phyloP scores from a whole-genome alignment of 148 eudicot genomes.

The Cornus suecica region DNA sequence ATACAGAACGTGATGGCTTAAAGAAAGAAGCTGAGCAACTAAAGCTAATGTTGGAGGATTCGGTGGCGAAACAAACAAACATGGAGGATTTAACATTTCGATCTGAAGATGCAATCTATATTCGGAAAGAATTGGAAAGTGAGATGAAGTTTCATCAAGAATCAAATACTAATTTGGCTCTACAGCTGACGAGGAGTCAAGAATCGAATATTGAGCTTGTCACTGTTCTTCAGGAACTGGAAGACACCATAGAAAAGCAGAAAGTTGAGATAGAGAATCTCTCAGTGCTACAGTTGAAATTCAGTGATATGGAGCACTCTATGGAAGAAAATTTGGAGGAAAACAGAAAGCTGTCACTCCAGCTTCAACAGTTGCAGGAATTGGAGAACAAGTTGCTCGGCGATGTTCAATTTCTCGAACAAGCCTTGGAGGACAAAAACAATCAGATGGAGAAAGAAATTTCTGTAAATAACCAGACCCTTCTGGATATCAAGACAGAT shows the following conservation, averaged over 20 bases:
- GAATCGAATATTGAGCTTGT: constrained; percentile 68
- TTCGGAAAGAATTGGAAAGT: constrained; percentile 44
- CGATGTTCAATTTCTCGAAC: constrained; percentile 34
- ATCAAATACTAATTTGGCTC: constrained; percentile 36
- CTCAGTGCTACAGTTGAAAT: constrained; percentile 25
- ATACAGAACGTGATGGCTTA: constrained; percentile 37
- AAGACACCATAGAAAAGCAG: constrained; percentile 64
- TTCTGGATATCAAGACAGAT: constrained; percentile 35
- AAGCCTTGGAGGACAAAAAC: constrained; percentile 32
- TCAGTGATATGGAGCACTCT: constrained; percentile 21
- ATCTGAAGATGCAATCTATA: constrained; percentile 23
- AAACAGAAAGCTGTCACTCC: constrained; percentile 20
- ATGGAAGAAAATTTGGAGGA: constrained; percentile 17
- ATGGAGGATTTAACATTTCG: constrained; percentile 32
- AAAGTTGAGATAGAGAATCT: constrained; percentile 53
- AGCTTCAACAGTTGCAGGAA: constrained; percentile 32
- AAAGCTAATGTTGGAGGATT: constrained; percentile 34
- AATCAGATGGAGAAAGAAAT: constrained; percentile 37
- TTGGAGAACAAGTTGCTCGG: constrained; percentile 37
- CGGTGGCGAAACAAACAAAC: constrained; percentile 23
- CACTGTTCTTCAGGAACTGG: constrained; percentile 66
- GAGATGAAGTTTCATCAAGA: constrained; percentile 49
- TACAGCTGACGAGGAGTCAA: constrained; percentile 58
- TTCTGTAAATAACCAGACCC: constrained; percentile 26
- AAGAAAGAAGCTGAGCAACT: constrained; percentile 46